These are phyloP conservation scores for Rhodotorula toruloides DNA, from an alignment of 768 basidiomycete species.

Conservation along the genomic window DNA sequence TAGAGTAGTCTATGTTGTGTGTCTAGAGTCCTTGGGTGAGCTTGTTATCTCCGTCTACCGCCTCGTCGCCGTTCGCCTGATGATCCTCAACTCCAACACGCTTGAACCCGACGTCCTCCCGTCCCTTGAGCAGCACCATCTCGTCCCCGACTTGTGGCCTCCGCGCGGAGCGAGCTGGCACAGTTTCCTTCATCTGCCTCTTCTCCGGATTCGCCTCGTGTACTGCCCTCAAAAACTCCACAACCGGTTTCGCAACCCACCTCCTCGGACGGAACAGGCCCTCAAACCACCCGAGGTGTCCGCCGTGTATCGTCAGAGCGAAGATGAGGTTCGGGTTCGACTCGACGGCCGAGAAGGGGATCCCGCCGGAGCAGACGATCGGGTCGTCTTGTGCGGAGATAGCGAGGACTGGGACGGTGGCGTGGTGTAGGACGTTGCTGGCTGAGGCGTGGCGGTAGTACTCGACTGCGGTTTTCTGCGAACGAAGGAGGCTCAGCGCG, in stretches of 20 bases:
- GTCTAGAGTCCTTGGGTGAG: slow-evolving; percentile 26
- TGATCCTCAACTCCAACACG: slow-evolving; percentile 11
- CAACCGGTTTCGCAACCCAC: slow-evolving; percentile 66
- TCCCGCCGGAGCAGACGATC: slow-evolving; percentile 57
- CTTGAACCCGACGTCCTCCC: slow-evolving; percentile 25
- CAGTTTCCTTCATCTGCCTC: slow-evolving; percentile 10
- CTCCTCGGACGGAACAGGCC: slow-evolving; percentile 45
- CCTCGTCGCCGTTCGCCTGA: slow-evolving; percentile 5
- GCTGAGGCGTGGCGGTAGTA: slow-evolving; percentile 58
- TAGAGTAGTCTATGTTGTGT: no score
- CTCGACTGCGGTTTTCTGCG: slow-evolving; percentile 34
- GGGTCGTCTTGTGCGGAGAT: slow-evolving; percentile 75
- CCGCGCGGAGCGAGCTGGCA: neutral
- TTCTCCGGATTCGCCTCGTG: slow-evolving; percentile 48
- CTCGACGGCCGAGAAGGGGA: slow-evolving; percentile 34
- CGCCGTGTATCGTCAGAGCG: slow-evolving; percentile 60
- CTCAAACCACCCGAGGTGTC: slow-evolving; percentile 73
- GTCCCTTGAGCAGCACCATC: slow-evolving; percentile 29
- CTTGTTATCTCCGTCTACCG: slow-evolving; percentile 9
- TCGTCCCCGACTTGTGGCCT: slow-evolving; percentile 25
- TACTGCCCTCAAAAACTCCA: slow-evolving; percentile 64
- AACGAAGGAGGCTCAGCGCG: neutral
- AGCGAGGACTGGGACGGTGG: slow-evolving; percentile 68
- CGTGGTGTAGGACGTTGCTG: slow-evolving; percentile 55
- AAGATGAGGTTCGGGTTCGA: slow-evolving; percentile 53